Evolutionary conservation across 2,329 filamentous ascomycete species (phyloP).

Genomic region (Ophiognomonia clavigignenti-juglandacearum): DNA sequence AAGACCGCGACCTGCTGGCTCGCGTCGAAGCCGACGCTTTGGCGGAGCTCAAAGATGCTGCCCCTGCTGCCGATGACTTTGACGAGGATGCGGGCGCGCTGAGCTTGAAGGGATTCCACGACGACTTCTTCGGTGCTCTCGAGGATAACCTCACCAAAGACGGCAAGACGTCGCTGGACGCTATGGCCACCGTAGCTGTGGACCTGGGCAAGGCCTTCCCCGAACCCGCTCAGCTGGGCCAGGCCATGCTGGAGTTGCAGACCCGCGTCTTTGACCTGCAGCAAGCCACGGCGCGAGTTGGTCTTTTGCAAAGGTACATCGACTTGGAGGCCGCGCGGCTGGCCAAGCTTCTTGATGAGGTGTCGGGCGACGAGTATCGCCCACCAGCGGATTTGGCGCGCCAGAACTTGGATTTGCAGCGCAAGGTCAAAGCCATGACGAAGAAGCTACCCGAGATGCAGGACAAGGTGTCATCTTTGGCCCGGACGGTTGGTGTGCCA

Average conservation of each 20-base stretch:
- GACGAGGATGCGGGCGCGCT: slow-evolving; percentile 30
- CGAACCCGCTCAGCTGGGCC: slow-evolving; percentile 44
- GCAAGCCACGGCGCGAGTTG: slow-evolving; percentile 50
- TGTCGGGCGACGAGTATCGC: slow-evolving; percentile 44
- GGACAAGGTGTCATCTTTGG: slow-evolving; percentile 44
- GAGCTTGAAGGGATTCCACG: slow-evolving; percentile 22
- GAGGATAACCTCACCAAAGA: slow-evolving; percentile 51
- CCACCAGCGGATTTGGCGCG: slow-evolving; percentile 56
- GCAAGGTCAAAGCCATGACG: slow-evolving; percentile 62
- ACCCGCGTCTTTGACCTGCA: slow-evolving; percentile 48
- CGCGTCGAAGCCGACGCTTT: slow-evolving; percentile 57
- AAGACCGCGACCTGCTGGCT: slow-evolving; percentile 56
- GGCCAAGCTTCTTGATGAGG: slow-evolving; percentile 33
- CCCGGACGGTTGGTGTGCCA: slow-evolving; percentile 27
- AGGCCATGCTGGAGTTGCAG: slow-evolving; percentile 51
- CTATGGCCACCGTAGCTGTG: slow-evolving; percentile 49
- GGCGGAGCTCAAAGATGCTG: slow-evolving; percentile 36
- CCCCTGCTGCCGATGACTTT: neutral
- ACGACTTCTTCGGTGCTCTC: slow-evolving; percentile 47
- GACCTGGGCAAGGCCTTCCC: slow-evolving; percentile 45
- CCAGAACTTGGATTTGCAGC: slow-evolving; percentile 69
- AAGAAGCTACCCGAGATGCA: slow-evolving; percentile 64
- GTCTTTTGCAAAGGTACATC: slow-evolving; percentile 52
- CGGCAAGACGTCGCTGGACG: slow-evolving; percentile 50
- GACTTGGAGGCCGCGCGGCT: slow-evolving; percentile 42